These are phyloP conservation scores for Termitomyces sp. DNA, from an alignment of 768 basidiomycete species.

Conservation along the genomic window DNA sequence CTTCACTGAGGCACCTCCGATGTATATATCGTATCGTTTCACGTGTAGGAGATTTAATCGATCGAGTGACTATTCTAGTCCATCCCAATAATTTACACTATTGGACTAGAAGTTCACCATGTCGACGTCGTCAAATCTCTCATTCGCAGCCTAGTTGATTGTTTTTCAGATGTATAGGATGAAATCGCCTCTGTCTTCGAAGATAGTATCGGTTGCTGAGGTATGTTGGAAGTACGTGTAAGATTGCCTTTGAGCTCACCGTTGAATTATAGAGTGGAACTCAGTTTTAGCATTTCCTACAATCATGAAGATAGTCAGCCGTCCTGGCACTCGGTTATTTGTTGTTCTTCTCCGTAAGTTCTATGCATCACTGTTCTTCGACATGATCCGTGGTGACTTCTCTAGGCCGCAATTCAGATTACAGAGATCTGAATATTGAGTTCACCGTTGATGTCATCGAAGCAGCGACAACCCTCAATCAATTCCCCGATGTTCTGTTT, in stretches of 20 bases:
- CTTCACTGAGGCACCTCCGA: neutral
- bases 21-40: no score
- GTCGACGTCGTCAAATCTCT: no score
- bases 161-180: no score
- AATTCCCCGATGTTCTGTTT: constrained; percentile 33
- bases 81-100: no score
- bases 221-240: no score
- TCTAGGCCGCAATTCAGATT: constrained; percentile 36
- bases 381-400: neutral
- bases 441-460: constrained; percentile 29
- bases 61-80: neutral
- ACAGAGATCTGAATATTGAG: constrained; percentile 27
- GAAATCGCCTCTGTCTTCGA: no score
- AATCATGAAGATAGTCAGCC: constrained; percentile 27
- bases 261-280: constrained; percentile 27
- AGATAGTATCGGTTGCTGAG: no score
- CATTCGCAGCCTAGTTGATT: no score
- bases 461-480: constrained; percentile 23
- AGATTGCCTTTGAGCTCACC: no score
- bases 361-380: neutral
- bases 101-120: no score
- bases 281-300: constrained; percentile 20
- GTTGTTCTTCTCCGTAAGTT: constrained; percentile 39
- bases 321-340: constrained; percentile 36
- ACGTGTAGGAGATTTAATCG: no score